Conservation (phyloP, 83 land plant genomes). For the Larix sibirica region DNA sequence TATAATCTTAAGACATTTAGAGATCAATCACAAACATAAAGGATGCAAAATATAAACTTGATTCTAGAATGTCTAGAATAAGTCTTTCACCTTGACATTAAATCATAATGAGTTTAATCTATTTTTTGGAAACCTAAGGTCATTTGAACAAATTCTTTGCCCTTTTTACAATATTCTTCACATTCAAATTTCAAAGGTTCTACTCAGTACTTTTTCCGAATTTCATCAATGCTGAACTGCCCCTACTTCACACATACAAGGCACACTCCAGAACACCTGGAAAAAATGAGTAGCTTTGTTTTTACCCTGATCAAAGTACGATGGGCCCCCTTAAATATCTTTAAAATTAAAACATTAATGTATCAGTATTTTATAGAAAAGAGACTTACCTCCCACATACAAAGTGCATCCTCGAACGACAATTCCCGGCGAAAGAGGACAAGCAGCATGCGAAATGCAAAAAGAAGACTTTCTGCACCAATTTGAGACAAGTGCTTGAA, state of each 20-base stretch:
- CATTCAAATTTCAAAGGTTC: not conserved
- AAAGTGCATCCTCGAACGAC: constrained; percentile 83
- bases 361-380: not conserved
- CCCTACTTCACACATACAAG: not conserved
- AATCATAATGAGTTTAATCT: not conserved
- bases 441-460: constrained; percentile 91
- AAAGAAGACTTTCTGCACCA: constrained; percentile 92
- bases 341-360: not conserved
- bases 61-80: not conserved
- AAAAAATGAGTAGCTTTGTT: not conserved
- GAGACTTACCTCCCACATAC: constrained; percentile 89
- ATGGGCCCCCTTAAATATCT: not conserved
- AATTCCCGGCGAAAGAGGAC: constrained; percentile 92
- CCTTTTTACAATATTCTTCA: not conserved
- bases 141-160: not conserved
- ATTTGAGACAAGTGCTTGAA: constrained; percentile 64
- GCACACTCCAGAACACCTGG: not conserved
- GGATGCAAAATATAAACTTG: not conserved
- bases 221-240: not conserved
- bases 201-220: not conserved
- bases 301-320: not conserved
- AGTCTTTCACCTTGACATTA: not conserved
- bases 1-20: not conserved
- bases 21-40: not conserved
- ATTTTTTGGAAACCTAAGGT: not conserved